Evolutionary conservation across 805 yeast species (phyloP).

Genomic region (Monosporozyma aerobia): DNA sequence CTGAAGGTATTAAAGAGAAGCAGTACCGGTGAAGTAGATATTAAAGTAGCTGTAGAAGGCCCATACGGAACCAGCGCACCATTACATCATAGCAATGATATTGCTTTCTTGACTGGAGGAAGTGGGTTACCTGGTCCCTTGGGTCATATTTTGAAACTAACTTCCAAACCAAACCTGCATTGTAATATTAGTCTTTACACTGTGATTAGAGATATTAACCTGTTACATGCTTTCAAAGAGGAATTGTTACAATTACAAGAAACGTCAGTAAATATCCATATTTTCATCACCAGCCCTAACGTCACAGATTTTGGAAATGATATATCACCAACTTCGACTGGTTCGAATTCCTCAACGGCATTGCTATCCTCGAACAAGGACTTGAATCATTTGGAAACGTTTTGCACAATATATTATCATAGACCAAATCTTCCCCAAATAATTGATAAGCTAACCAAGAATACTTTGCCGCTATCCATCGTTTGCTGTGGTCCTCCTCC

Average conservation of each 20-base stretch:
- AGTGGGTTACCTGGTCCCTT: conserved; percentile 61
- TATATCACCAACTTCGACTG: background rate
- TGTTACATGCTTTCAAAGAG: conserved; percentile 13
- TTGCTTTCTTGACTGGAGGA: conserved; percentile 63
- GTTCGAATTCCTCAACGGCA: conserved; percentile 3
- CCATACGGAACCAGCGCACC: conserved; percentile 56
- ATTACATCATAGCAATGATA: conserved; percentile 40
- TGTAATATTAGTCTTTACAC: conserved; percentile 11
- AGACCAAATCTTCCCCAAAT: conserved; percentile 39
- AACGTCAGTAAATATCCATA: conserved; percentile 10
- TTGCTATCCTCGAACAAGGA: background rate
- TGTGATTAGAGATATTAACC: conserved; percentile 10
- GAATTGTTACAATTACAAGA: conserved; percentile 12
- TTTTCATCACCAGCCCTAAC: conserved; percentile 5
- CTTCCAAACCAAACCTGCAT: background rate
- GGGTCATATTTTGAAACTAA: conserved; percentile 36
- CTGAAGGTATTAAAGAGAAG: conserved; percentile 27
- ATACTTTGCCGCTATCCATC: conserved; percentile 39
- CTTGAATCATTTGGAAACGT: conserved; percentile 7
- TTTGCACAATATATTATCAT: conserved; percentile 33
- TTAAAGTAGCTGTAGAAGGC: conserved; percentile 47
- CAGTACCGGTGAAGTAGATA: conserved; percentile 19
- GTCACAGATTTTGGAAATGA: background rate
- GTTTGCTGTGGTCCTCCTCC: conserved; percentile 55
- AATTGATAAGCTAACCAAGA: conserved; percentile 30